Base-by-base conservation (phyloP, 2,329 filamentous ascomycete species). In the Chaetomiaceae sp. region DNA sequence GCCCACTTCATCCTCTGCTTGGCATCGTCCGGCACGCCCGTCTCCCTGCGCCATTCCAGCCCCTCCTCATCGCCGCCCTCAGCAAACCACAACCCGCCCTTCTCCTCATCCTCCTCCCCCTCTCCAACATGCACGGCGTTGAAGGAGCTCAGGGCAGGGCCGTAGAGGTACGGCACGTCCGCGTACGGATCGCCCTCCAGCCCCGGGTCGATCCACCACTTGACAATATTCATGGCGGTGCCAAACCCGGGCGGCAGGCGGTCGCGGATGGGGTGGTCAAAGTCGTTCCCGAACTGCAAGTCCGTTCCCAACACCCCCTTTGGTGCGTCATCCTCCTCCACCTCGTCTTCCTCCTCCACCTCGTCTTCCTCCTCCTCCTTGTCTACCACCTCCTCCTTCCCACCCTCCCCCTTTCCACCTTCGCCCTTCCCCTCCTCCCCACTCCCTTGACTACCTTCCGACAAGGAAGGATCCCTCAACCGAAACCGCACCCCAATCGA, bases 261-360 rank as follows among this genome's bases (percentile, higher is more conserved):
- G 65, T 96, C 86, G 25, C 89, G 81, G 60, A 99, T 93, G 0
- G 93, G 89, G 44, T 87, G 81, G 63, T 96, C 91, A 65, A 97
- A 96, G 73, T 96, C 90, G 67, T 97, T 97, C 37, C 92, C 93
- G 61, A 96, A 96, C 48, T 96, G 83, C 3, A 99, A 75, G 55
- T 95, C 83, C 21, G 79, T 69, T 39, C 82, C 89, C 3, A 76
- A 74, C 50, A 95, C 82, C 31, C 77, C 76, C n/a, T n/a, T n/a
- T 4, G 39, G n/a, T 12, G 30, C 54, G 3, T 23, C 41, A 1
- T 58, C 53, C n/a, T 58, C 53, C 7, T 47, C 56, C 44, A 45
- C 7, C 63, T 57, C 64, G 25, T 52, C 46, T 20, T 63, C 53
- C 9, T 43, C 41, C 6, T 48, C 53, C 9, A 37, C 23, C 4